Evolutionary conservation across 1,139 yeast species (phyloP), one percentile per base, ranked within the genome.

Genomic region (Arxiozyma bovina): DNA sequence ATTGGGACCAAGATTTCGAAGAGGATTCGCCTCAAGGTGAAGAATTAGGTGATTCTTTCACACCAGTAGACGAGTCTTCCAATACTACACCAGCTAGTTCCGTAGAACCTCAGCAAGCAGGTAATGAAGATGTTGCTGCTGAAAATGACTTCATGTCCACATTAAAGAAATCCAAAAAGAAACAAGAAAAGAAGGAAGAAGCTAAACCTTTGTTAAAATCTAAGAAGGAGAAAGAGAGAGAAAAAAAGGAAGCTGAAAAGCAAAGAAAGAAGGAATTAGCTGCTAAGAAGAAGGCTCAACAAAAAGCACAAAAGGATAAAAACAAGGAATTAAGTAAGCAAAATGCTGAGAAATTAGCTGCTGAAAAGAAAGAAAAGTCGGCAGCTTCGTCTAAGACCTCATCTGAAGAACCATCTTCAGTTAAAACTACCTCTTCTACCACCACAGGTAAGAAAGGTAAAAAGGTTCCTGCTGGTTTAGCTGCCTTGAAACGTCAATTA

Each of bases 191-290:
- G 67, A 80, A 78, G 61, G 60, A 58, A 27, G 60, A 57, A 45
- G 79, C 77, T 51, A 90, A 82, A 45, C 87, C 94, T 51, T 80
- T 82, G 61, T 75, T 91, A 65, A 88, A 93, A 73, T 83, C 95
- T 57, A 94, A 93, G 79, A 94, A 94, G 75, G 99, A 93, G 70
- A 94, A 93, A 78, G 99, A 93, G 74, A 87, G 82, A 73, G 95
- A 93, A 71, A 93, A 91, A 86, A 94, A 93, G 73, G 99, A 93
- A 74, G 87, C 87, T 61, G 99, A 93, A 72, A 94, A 93, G 78
- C 89, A 86, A 65, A 81, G 83, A 73, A 93, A 93, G 86, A 90
- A 89, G 75, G 96, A 89, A 63, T 81, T 82, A 60, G 96, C 96
- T 44, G 87, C 85, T 55, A 85, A 82, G 73, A 91, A 90, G 80